Conservation (phyloP, 2,329 filamentous ascomycete species). For the Tolypocladium nubicola region DNA sequence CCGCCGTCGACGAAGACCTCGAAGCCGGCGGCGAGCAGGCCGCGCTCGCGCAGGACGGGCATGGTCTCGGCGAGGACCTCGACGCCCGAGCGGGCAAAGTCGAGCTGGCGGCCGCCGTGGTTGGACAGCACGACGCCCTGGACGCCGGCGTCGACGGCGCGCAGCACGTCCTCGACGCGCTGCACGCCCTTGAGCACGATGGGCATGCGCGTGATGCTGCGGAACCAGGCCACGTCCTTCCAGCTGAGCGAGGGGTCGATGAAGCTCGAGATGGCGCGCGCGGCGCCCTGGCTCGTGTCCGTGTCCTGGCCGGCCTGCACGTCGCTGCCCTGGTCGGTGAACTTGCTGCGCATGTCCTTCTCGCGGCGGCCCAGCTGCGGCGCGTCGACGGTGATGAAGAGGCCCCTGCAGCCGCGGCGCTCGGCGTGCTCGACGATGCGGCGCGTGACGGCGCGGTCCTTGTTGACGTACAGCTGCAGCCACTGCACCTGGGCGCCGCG, state of each 20-base stretch:
- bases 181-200: conserved; percentile 96
- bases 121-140: conserved; percentile 91
- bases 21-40: conserved; percentile 48
- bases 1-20: conserved; percentile 91
- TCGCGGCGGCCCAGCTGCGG: conserved; percentile 90
- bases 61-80: conserved; percentile 91
- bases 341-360: conserved; percentile 96
- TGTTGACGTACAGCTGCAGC: conserved; percentile 97
- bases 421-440: conserved; percentile 89
- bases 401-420: conserved; percentile 78
- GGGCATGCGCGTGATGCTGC: conserved; percentile 82
- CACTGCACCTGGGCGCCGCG: conserved; percentile 79
- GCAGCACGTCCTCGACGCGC: conserved; percentile 86
- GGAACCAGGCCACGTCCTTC: conserved; percentile 92
- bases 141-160: conserved; percentile 70
- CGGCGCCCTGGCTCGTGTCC: conserved; percentile 84
- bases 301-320: conserved; percentile 70
- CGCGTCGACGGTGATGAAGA: conserved; percentile 98
- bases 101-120: conserved; percentile 89
- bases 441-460: conserved; percentile 82
- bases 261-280: conserved; percentile 88
- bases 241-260: conserved; percentile 92
- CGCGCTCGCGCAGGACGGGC: conserved; percentile 67
- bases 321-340: conserved; percentile 69
- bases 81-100: conserved; percentile 79